phyloP scores from a whole-genome alignment of 2,329 filamentous ascomycete genomes.

The Scedosporium boydii region DNA sequence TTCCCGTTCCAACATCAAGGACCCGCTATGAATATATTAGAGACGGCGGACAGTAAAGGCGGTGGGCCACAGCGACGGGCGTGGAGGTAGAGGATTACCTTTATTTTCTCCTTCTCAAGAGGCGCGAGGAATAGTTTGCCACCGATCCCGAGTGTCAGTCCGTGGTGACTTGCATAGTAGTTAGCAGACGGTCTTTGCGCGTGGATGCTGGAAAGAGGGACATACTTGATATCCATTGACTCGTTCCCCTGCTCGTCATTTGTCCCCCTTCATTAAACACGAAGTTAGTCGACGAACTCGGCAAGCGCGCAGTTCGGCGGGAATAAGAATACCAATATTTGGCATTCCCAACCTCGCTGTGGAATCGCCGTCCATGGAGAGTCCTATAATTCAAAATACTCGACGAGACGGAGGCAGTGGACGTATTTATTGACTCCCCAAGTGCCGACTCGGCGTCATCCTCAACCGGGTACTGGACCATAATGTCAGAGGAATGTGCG shows the following conservation, averaged over 20 bases:
- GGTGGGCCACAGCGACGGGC: neutral
- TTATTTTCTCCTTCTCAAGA: conserved; percentile 7
- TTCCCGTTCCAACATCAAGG: conserved; percentile 45
- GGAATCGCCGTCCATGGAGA: conserved; percentile 20
- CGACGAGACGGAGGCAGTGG: conserved; percentile 19
- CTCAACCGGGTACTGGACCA: neutral
- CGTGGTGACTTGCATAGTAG: conserved; percentile 13
- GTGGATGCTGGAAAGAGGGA: neutral
- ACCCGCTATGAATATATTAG: conserved; percentile 8
- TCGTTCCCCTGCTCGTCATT: conserved; percentile 18
- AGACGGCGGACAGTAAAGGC: neutral
- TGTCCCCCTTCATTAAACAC: conserved; percentile 10
- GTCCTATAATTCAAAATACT: conserved; percentile 19
- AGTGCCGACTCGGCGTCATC: neutral
- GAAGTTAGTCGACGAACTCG: neutral
- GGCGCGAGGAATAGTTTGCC: conserved; percentile 17
- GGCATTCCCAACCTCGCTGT: conserved; percentile 17
- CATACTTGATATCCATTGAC: conserved; percentile 4
- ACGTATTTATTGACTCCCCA: neutral
- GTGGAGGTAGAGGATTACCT: conserved; percentile 9
- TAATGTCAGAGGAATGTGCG: neutral
- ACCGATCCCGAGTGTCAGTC: conserved; percentile 12
- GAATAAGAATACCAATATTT: conserved; percentile 15
- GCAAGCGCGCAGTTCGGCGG: neutral
- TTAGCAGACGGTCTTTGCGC: neutral